Percentiles rank a stretch among this genome's conserved stretches.
phyloP scores from a whole-genome alignment of 2,329 filamentous ascomycete species.

The Raffaelea arxii region DNA sequence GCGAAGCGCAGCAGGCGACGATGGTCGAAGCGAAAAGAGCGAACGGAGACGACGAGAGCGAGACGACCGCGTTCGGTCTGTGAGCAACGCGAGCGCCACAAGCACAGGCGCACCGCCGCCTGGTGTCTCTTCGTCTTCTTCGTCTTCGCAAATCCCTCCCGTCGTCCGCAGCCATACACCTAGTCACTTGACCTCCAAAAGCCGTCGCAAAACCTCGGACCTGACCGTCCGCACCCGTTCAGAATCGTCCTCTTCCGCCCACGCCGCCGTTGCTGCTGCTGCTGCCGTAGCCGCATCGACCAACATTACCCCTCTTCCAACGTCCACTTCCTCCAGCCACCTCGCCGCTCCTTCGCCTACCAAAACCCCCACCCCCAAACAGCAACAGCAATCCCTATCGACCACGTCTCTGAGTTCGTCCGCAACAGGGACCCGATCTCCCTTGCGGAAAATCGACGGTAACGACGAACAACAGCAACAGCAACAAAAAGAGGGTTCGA shows the following conservation, averaged over 20 bases:
- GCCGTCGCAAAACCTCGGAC: slow-evolving; percentile 42
- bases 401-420: background rate
- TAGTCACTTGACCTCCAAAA: slow-evolving; percentile 50
- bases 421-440: background rate
- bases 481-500: slow-evolving; percentile 13
- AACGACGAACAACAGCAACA: background rate
- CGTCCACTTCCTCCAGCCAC: background rate
- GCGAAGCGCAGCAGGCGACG: slow-evolving; percentile 4
- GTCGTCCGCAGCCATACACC: slow-evolving; percentile 51
- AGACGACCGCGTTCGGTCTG: slow-evolving; percentile 8
- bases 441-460: background rate
- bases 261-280: slow-evolving; percentile 11
- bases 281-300: slow-evolving; percentile 2
- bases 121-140: background rate
- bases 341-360: background rate
- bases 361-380: background rate
- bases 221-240: slow-evolving; percentile 44
- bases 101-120: slow-evolving; percentile 8
- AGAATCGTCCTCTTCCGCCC: slow-evolving; percentile 32
- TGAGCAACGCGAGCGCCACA: slow-evolving; percentile 19
- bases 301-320: background rate
- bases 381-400: background rate
- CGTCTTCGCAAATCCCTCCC: slow-evolving; percentile 21
- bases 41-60: slow-evolving; percentile 15
- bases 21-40: slow-evolving; percentile 15